phyloP scores from a whole-genome alignment of 2,329 filamentous ascomycete species.

The Pyrenophora tritici-repentis region DNA sequence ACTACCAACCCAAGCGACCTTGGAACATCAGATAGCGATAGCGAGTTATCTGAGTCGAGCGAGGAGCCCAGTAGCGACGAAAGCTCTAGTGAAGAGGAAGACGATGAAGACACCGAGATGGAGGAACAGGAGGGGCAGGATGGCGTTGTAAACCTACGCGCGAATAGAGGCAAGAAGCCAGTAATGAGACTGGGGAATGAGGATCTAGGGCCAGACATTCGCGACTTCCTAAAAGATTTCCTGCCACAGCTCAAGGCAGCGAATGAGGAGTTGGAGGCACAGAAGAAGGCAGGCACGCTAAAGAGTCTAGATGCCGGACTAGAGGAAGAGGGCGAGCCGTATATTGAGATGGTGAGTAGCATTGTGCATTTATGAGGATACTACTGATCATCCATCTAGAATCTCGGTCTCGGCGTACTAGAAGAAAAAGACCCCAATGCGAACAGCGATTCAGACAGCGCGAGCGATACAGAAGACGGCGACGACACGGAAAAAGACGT shows the following conservation, averaged over 20 bases:
- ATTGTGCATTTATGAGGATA: not conserved
- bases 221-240: constrained; percentile 48
- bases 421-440: constrained; percentile 46
- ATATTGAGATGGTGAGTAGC: constrained; percentile 49
- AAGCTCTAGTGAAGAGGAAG: constrained; percentile 37
- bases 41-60: constrained; percentile 42
- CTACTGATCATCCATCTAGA: constrained; percentile 22
- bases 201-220: constrained; percentile 37
- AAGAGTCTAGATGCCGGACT: constrained; percentile 37
- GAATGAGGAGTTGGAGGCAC: constrained; percentile 50
- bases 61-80: constrained; percentile 47
- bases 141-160: constrained; percentile 34
- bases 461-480: constrained; percentile 26
- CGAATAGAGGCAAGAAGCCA: constrained; percentile 40
- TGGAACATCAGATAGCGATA: constrained; percentile 29
- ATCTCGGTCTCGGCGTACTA: constrained; percentile 55
- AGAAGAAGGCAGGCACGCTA: constrained; percentile 48
- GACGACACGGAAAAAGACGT: constrained; percentile 36
- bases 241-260: constrained; percentile 51
- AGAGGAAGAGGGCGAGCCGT: constrained; percentile 35
- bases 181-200: constrained; percentile 34
- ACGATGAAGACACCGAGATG: constrained; percentile 19
- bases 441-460: constrained; percentile 24
- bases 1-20: constrained; percentile 26
- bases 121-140: constrained; percentile 10